phyloP scores from a whole-genome alignment of 169 alveolate genomes.

The Neospora caninum region DNA sequence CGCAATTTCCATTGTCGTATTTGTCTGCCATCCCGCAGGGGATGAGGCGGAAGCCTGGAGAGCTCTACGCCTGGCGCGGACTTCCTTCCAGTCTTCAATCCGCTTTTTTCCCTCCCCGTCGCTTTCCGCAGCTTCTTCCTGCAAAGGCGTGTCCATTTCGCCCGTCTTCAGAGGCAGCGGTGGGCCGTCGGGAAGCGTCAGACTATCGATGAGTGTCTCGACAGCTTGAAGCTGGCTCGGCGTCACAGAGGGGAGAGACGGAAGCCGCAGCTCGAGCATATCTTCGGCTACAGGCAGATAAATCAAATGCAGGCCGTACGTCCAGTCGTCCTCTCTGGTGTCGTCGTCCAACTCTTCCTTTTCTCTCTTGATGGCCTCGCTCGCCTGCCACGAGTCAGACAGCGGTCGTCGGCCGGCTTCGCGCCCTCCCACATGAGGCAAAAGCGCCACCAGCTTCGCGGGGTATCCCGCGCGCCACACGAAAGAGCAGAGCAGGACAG shows the following conservation, averaged over 20 bases:
- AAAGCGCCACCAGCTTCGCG: neutral
- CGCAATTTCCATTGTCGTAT: neutral
- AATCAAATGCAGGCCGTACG: conserved; percentile 16
- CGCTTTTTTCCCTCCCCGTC: neutral
- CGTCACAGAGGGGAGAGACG: conserved; percentile 16
- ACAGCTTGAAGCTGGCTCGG: conserved; percentile 9
- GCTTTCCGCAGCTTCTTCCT: neutral
- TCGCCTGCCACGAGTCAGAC: neutral
- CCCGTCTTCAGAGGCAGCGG: neutral
- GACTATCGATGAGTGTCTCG: neutral
- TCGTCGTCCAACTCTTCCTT: neutral
- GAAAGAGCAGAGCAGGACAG: conserved; percentile 12
- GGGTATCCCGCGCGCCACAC: conserved; percentile 17
- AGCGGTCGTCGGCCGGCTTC: neutral
- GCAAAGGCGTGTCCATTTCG: neutral
- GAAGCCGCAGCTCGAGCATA: conserved; percentile 34
- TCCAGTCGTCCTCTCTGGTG: neutral
- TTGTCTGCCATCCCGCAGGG: conserved; percentile 22
- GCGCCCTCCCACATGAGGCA: neutral
- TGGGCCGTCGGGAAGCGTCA: neutral
- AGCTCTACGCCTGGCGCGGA: neutral
- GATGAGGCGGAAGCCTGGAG: neutral
- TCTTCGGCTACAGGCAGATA: conserved; percentile 23
- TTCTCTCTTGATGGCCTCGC: neutral
- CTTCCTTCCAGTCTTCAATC: neutral